Evolutionary conservation across 1,139 yeast genomes (phyloP).

Genomic region (Geotrichum bryndzae): DNA sequence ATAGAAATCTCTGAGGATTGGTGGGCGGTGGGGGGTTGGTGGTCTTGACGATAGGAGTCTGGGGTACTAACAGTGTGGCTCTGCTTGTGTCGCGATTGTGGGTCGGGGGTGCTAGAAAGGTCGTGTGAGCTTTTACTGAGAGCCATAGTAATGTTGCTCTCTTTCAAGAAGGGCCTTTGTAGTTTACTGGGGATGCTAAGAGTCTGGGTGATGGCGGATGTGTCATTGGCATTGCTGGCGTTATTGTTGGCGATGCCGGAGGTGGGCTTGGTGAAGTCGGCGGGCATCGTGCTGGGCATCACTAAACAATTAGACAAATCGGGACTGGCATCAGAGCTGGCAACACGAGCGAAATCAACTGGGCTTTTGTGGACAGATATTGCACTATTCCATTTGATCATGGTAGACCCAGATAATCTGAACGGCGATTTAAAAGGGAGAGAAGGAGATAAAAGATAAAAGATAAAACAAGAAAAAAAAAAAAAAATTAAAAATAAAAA

Average conservation of each 20-base stretch:
- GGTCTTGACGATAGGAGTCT: background rate
- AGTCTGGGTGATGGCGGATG: background rate
- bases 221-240: background rate
- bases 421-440: background rate
- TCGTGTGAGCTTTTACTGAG: background rate
- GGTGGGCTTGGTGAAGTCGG: background rate
- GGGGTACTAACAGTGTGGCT: background rate
- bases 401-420: background rate
- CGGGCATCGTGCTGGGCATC: background rate
- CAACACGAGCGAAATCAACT: background rate
- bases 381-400: conserved; percentile 1
- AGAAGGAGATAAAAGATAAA: background rate
- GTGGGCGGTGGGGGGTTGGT: background rate
- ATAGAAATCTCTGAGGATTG: background rate
- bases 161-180: background rate
- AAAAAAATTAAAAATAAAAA: background rate
- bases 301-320: background rate
- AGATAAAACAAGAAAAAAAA: background rate
- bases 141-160: background rate
- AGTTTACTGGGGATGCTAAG: background rate
- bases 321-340: background rate
- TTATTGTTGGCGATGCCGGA: background rate
- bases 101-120: background rate
- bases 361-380: background rate
- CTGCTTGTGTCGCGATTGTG: background rate